Evolutionary conservation across 768 basidiomycete genomes (phyloP), one percentile per base, ranked within the genome.

Genomic region (Kwoniella mangroviensis): DNA sequence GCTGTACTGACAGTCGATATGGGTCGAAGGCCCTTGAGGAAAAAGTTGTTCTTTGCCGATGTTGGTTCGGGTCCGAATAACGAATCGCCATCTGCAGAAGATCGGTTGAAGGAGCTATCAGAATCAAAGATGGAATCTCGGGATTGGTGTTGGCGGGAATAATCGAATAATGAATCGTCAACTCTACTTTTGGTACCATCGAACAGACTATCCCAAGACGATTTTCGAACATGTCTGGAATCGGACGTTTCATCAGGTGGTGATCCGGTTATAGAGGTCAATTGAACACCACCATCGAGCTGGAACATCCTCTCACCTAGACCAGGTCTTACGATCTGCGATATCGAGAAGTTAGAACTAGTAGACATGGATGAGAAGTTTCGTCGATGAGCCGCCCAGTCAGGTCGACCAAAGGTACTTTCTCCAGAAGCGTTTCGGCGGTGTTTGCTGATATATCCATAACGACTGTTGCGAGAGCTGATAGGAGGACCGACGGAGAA

Each of bases 231-330:
- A 55, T 71, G 68, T n/a, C 6, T 34, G 41, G 42, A 26, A 24
- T 28, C n/a, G 10, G 57, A 2, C 2, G 34, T 51, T 24, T 40
- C 41, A 45, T 70, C 73, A 3, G 78, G 69, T 17, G 77, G 77
- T 1, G 79, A 78, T 4, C 71, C 77, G 21, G 74, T 75, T 59
- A 78, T 80, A 17, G 77, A 73, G 41, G 77, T 74, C 2, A 80
- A 51, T 56, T 78, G 75, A 0, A 78, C 77, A 12, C 73, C 79
- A 10, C 68, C 73, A 52, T 81, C 77, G 5, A 79, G 75, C 51
- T 77, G 70, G 71, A 81, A 83, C 80, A 83, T 83, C 61, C 79
- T 54, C 19, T 83, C 82, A 0, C 80, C 78, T 2, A 80, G 68
- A 43, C 78, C 80, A 22, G 82, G 82, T 22, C 82, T 67, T 51